These are phyloP conservation scores for Paecilomyces dactylethromorphus DNA, from an alignment of 2,329 filamentous ascomycete genomes.

Conservation along the genomic window DNA sequence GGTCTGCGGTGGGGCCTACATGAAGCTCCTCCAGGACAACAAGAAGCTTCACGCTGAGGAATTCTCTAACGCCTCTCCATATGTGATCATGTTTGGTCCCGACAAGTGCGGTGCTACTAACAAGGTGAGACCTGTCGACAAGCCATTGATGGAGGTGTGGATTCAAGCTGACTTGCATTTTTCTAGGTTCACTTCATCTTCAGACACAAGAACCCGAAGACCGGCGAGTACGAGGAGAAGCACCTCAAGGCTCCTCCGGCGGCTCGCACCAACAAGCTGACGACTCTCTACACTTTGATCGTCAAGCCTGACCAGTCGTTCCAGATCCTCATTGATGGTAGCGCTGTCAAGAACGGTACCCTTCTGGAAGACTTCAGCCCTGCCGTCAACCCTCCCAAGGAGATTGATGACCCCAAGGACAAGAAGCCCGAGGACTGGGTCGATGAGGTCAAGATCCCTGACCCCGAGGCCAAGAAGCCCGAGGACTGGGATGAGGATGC, in stretches of 20 bases:
- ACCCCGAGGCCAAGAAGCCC: slow-evolving; percentile 91
- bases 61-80: slow-evolving; percentile 95
- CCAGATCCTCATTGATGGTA: slow-evolving; percentile 84
- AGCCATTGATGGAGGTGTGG: slow-evolving; percentile 16
- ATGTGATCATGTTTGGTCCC: slow-evolving; percentile 99
- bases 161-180: slow-evolving; percentile 11
- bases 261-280: slow-evolving; percentile 84
- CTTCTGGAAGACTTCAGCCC: slow-evolving; percentile 92
- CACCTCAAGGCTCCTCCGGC: slow-evolving; percentile 79
- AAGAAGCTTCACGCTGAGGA: slow-evolving; percentile 94
- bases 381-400: slow-evolving; percentile 85
- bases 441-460: slow-evolving; percentile 82
- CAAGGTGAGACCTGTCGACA: slow-evolving; percentile 60
- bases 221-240: slow-evolving; percentile 99
- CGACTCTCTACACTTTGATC: slow-evolving; percentile 92
- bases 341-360: slow-evolving; percentile 78
- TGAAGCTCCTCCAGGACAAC: slow-evolving; percentile 98
- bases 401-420: slow-evolving; percentile 94
- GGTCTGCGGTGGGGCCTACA: slow-evolving; percentile 95
- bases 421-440: slow-evolving; percentile 94
- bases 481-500: slow-evolving; percentile 99
- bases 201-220: slow-evolving; percentile 99
- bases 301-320: slow-evolving; percentile 96
- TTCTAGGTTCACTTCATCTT: slow-evolving; percentile 79
- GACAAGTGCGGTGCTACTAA: slow-evolving; percentile 99